A percentile compares a stretch with the other conserved stretches of the same genome.
Conservation (phyloP, 305 asterid genomes). For the Salvia sclarea region DNA sequence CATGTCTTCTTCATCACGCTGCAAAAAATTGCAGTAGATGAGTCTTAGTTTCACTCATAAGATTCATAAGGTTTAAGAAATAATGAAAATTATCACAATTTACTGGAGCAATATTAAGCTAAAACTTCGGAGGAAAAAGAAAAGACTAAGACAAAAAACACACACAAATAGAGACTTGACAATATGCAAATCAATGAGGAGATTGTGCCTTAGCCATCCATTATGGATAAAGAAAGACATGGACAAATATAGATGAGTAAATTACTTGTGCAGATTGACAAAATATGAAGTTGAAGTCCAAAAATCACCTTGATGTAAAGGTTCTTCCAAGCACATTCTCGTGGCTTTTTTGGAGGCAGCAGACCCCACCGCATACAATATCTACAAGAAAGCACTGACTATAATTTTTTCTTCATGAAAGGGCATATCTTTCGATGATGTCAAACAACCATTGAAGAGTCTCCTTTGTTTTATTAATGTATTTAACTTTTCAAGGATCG, state of each 20-base stretch:
- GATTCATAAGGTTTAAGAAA: slow-evolving; percentile 7
- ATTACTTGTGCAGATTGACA: neutral
- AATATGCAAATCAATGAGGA: slow-evolving; percentile 12
- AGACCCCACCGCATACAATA: slow-evolving; percentile 96
- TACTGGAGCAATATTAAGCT: neutral
- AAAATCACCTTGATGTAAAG: slow-evolving; percentile 78
- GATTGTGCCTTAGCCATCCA: neutral
- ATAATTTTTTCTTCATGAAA: slow-evolving; percentile 15
- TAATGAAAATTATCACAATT: neutral
- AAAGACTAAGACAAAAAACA: neutral
- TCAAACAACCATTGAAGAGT: neutral
- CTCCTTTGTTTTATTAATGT: neutral
- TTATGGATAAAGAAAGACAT: slow-evolving; percentile 5
- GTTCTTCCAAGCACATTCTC: slow-evolving; percentile 96
- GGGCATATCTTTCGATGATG: neutral
- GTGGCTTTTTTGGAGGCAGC: slow-evolving; percentile 66
- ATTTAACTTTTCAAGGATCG: slow-evolving; percentile 15
- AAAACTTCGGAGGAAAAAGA: neutral
- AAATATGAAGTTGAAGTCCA: slow-evolving; percentile 23
- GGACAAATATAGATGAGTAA: neutral
- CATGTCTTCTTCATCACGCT: slow-evolving; percentile 98
- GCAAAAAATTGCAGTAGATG: slow-evolving; percentile 23
- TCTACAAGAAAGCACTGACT: slow-evolving; percentile 42
- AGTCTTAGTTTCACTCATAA: slow-evolving; percentile 4
- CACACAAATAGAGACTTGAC: slow-evolving; percentile 3